phyloP scores from a whole-genome alignment of 441 rosid species.

The Adansonia rubrostipa region DNA sequence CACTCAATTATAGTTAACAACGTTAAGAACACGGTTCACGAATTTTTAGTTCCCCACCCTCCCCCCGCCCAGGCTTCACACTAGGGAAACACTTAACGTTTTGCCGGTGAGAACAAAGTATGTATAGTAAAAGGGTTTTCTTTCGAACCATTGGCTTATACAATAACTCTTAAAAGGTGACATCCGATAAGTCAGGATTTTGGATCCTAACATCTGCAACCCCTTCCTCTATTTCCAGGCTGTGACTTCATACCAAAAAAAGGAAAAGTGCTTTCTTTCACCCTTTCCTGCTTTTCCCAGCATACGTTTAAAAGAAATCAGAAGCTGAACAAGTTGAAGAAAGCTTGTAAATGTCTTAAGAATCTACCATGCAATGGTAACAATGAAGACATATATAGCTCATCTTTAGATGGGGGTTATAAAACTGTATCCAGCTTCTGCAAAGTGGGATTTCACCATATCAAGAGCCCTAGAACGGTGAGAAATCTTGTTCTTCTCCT shows the following conservation, averaged over 20 bases:
- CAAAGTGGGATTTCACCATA: conserved; percentile 71
- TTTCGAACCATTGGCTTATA: no score
- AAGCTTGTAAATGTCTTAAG: neutral
- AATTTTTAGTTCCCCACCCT: neutral
- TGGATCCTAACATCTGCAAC: no score
- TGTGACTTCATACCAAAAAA: no score
- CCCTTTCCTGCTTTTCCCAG: neutral
- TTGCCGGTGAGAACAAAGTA: neutral
- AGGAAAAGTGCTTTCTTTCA: neutral
- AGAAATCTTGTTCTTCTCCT: conserved; percentile 91
- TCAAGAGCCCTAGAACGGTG: conserved; percentile 84
- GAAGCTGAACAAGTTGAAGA: neutral
- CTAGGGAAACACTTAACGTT: neutral
- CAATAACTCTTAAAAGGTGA: no score
- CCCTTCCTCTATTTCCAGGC: no score
- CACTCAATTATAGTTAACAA: neutral
- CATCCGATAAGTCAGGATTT: no score
- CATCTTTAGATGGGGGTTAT: conserved; percentile 31
- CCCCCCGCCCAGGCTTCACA: neutral
- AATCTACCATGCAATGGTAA: conserved; percentile 12
- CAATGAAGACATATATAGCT: neutral
- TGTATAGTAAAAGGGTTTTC: neutral
- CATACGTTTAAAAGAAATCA: neutral
- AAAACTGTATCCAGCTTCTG: conserved; percentile 68
- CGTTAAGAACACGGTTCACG: neutral